A percentile compares a stretch with the other conserved stretches of the same genome.
Evolutionary conservation across 164 flowering plant species (phyloP).

Genomic region (Dillenia turbinata): DNA sequence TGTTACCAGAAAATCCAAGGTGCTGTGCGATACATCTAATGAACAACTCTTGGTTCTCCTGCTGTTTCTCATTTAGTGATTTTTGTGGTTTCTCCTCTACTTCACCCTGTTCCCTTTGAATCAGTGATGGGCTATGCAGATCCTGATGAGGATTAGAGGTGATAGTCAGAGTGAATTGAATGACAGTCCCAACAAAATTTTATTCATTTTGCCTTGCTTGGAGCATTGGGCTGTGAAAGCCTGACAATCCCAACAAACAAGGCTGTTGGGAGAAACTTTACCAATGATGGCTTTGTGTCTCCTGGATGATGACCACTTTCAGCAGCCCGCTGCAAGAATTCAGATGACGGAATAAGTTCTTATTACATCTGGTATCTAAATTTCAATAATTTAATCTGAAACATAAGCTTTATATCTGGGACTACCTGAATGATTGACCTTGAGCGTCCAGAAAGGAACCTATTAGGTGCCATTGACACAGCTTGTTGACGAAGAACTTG

Average conservation of each 20-base stretch:
- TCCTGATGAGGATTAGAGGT: constrained; percentile 37
- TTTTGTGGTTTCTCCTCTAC: constrained; percentile 94
- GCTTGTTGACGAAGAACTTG: constrained; percentile 97
- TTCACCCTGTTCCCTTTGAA: constrained; percentile 58
- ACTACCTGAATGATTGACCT: constrained; percentile 86
- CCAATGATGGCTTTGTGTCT: constrained; percentile 55
- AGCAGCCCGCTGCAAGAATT: constrained; percentile 44
- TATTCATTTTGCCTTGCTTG: too few relatives aligned
- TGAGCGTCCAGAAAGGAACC: constrained; percentile 75
- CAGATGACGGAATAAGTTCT: constrained; percentile 13
- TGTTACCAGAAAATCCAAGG: constrained; percentile 77
- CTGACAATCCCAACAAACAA: too few relatives aligned
- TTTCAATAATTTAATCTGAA: neutral
- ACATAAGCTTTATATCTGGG: neutral
- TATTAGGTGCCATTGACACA: constrained; percentile 82
- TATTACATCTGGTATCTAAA: neutral
- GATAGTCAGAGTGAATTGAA: too few relatives aligned
- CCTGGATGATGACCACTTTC: constrained; percentile 48
- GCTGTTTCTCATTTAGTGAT: constrained; percentile 95
- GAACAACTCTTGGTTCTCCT: constrained; percentile 82
- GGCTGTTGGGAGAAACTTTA: constrained; percentile 14
- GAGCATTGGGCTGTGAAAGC: neutral
- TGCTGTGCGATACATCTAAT: constrained; percentile 79
- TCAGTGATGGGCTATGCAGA: constrained; percentile 50
- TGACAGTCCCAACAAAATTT: too few relatives aligned